These are phyloP conservation scores for Colletotrichum aenigma DNA, from an alignment of 2,329 filamentous ascomycete genomes.

Conservation along the genomic window DNA sequence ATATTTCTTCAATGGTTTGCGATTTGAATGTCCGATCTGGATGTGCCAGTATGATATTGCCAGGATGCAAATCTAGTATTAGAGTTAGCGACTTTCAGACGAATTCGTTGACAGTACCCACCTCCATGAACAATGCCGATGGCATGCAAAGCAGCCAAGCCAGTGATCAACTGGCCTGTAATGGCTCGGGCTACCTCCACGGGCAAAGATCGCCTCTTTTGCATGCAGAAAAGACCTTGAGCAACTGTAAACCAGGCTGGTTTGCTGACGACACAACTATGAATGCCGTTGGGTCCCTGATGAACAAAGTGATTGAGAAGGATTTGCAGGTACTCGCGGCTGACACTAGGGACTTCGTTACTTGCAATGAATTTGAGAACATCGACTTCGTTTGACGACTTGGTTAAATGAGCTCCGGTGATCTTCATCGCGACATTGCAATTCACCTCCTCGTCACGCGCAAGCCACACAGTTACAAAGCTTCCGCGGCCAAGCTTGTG, in stretches of 20 bases:
- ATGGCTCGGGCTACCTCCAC: neutral
- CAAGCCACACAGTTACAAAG: neutral
- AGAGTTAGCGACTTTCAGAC: too few relatives aligned
- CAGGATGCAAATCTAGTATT: neutral
- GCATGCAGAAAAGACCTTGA: neutral
- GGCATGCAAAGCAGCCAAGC: neutral
- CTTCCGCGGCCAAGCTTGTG: neutral
- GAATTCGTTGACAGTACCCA: neutral
- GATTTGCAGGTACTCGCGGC: neutral
- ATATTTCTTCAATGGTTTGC: neutral
- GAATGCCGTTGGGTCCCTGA: neutral
- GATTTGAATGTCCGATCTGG: neutral
- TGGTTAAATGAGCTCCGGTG: neutral
- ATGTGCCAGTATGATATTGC: neutral
- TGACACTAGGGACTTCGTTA: rapidly evolving
- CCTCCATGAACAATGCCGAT: neutral
- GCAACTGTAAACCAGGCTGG: neutral
- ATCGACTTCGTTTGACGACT: neutral
- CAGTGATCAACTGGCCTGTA: rapidly evolving
- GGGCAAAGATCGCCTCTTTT: neutral
- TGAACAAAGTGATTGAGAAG: neutral
- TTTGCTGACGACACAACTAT: neutral
- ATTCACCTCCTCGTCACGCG: neutral
- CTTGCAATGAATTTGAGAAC: neutral
- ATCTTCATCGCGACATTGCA: neutral